Conservation (phyloP, 768 basidiomycete species). For the Auricularia cornea region DNA sequence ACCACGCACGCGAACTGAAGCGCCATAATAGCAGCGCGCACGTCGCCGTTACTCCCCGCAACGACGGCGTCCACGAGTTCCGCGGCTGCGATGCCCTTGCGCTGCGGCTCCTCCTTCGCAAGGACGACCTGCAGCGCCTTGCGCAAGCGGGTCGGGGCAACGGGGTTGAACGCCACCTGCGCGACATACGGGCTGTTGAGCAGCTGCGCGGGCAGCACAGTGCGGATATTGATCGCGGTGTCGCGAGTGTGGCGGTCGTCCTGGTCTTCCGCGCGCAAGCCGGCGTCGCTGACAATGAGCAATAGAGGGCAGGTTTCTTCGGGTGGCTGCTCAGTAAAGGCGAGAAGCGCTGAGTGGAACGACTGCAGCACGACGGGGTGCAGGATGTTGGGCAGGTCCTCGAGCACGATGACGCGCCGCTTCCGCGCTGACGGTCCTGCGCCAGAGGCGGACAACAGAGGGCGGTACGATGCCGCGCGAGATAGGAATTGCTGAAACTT, state of each 20-base stretch:
- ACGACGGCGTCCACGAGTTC: slow-evolving; percentile 70
- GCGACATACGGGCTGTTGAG: slow-evolving; percentile 65
- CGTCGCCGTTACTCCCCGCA: slow-evolving; percentile 79
- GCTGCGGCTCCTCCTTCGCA: slow-evolving; percentile 18
- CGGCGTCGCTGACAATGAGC: slow-evolving; percentile 75
- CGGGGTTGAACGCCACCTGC: slow-evolving; percentile 87
- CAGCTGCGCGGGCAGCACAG: slow-evolving; percentile 60
- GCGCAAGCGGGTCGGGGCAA: slow-evolving; percentile 77
- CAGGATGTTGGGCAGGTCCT: slow-evolving; percentile 86
- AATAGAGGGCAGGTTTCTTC: slow-evolving; percentile 51
- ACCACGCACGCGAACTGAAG: slow-evolving; percentile 74
- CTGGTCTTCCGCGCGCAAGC: slow-evolving; percentile 57
- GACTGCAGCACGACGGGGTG: slow-evolving; percentile 57
- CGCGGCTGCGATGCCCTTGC: slow-evolving; percentile 36
- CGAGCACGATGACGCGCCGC: slow-evolving; percentile 67
- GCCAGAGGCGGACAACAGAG: slow-evolving; percentile 33
- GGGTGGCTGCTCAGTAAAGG: slow-evolving; percentile 36
- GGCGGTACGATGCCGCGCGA: slow-evolving; percentile 53
- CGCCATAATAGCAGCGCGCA: slow-evolving; percentile 88
- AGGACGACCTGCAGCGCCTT: slow-evolving; percentile 65
- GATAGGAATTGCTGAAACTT: slow-evolving; percentile 73
- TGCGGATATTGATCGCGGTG: slow-evolving; percentile 59
- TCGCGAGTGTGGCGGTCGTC: slow-evolving; percentile 40
- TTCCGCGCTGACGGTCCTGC: slow-evolving; percentile 12
- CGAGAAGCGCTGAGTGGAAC: slow-evolving; percentile 63